phyloP scores from a whole-genome alignment of 2,329 filamentous ascomycete genomes.

The Coniochaeta sp. region DNA sequence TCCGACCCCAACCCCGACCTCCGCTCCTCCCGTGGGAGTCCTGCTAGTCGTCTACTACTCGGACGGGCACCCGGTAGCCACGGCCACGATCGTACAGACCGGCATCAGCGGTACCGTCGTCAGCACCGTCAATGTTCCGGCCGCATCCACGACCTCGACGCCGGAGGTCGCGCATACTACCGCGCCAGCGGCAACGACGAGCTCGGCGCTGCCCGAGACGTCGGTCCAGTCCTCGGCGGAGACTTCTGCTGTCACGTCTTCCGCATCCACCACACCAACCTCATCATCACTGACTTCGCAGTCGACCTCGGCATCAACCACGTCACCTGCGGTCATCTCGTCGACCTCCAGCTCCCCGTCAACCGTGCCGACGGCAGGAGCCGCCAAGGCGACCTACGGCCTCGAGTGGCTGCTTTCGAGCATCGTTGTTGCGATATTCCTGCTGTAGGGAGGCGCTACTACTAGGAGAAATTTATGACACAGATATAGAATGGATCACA shows the following conservation, averaged over 20 bases:
- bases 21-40: neutral
- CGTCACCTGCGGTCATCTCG: neutral
- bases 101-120: slow-evolving; percentile 5
- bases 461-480: neutral
- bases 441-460: neutral
- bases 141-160: neutral
- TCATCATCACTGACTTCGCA: neutral
- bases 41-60: slow-evolving; percentile 7
- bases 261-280: neutral
- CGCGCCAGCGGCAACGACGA: neutral
- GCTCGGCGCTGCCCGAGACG: neutral
- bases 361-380: slow-evolving; percentile 4
- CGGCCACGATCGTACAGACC: slow-evolving; percentile 3
- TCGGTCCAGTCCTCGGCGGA: neutral
- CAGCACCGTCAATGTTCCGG: neutral
- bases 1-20: slow-evolving; percentile 3
- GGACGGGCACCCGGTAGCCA: slow-evolving; percentile 7
- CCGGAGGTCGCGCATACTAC: neutral
- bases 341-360: slow-evolving; percentile 1
- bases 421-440: slow-evolving; percentile 1
- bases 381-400: neutral
- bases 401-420: slow-evolving; percentile 1
- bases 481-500: neutral
- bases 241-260: neutral
- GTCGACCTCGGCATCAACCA: neutral